These are phyloP conservation scores for Coemansia sp. DNA, from an alignment of 371 early-diverging fungal species.

Conservation along the genomic window DNA sequence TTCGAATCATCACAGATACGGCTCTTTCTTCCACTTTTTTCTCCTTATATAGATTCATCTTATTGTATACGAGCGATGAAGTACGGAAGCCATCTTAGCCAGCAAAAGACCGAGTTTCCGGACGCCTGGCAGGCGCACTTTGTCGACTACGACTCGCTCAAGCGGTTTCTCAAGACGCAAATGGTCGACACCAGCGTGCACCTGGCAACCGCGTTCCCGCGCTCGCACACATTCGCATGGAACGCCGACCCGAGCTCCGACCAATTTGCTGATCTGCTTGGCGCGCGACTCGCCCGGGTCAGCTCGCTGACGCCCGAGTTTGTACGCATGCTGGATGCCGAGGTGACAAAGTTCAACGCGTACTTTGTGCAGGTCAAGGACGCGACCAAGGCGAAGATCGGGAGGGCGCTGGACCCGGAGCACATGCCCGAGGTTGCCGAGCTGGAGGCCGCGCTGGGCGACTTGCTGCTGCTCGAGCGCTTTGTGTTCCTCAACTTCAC, in stretches of 20 bases:
- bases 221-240: constrained; percentile 36
- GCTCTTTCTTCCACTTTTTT: background rate
- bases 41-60: background rate
- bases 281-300: constrained; percentile 53
- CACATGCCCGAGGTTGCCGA: constrained; percentile 9
- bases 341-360: constrained; percentile 56
- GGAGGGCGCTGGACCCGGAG: constrained; percentile 23
- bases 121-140: constrained; percentile 60
- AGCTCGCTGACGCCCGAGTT: constrained; percentile 58
- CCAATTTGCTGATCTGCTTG: constrained; percentile 53
- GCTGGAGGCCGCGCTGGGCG: constrained; percentile 54
- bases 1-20: too few relatives aligned
- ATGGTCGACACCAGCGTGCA: constrained; percentile 54
- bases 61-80: constrained; percentile 57
- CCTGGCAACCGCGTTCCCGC: constrained; percentile 44
- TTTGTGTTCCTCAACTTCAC: constrained; percentile 74
- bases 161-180: constrained; percentile 60
- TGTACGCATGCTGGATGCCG: constrained; percentile 59
- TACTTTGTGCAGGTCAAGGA: constrained; percentile 54
- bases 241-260: constrained; percentile 10
- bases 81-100: constrained; percentile 70
- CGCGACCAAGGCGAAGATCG: constrained; percentile 49
- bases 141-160: constrained; percentile 64
- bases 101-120: constrained; percentile 63
- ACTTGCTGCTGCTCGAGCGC: constrained; percentile 62